phyloP scores from a whole-genome alignment of 2,329 filamentous ascomycete species.

The Paramyrothecium roridum region DNA sequence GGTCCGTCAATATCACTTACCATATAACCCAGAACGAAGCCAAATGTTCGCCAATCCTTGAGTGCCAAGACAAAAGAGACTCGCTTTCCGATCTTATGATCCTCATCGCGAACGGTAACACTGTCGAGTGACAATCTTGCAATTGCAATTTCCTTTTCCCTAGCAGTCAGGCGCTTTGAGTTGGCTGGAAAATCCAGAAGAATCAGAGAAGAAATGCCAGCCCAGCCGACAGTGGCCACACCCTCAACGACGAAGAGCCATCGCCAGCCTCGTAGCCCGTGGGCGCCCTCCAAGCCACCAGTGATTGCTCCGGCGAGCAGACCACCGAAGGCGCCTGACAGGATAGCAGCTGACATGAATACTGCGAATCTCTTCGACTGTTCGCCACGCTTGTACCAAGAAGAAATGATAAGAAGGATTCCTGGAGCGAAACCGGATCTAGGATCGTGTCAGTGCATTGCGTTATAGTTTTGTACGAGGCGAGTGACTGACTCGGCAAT shows the following conservation, averaged over 20 bases:
- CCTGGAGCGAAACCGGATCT: constrained; percentile 56
- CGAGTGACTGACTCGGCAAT: constrained; percentile 40
- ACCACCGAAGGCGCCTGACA: constrained; percentile 65
- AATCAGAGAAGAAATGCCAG: constrained; percentile 57
- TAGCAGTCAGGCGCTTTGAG: constrained; percentile 53
- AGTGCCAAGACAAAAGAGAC: constrained; percentile 8
- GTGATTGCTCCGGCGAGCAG: constrained; percentile 59
- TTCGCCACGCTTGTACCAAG: constrained; percentile 55
- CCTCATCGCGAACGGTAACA: constrained; percentile 59
- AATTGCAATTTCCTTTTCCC: constrained; percentile 61
- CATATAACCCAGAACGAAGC: constrained; percentile 17
- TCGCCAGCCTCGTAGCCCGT: constrained; percentile 42
- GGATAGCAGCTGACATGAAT: constrained; percentile 69
- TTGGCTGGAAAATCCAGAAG: constrained; percentile 69
- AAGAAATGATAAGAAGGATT: constrained; percentile 59
- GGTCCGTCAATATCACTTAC: constrained; percentile 1
- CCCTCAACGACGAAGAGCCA: constrained; percentile 58
- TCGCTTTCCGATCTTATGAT: constrained; percentile 34
- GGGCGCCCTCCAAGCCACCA: constrained; percentile 49
- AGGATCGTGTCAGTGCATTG: no score
- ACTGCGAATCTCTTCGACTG: constrained; percentile 45
- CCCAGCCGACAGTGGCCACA: constrained; percentile 58
- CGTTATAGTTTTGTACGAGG: not conserved
- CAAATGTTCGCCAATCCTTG: constrained; percentile 12
- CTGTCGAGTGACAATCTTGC: constrained; percentile 58